Conservation (phyloP, 306 rosid genomes). For the Dicorynia guianensis region DNA sequence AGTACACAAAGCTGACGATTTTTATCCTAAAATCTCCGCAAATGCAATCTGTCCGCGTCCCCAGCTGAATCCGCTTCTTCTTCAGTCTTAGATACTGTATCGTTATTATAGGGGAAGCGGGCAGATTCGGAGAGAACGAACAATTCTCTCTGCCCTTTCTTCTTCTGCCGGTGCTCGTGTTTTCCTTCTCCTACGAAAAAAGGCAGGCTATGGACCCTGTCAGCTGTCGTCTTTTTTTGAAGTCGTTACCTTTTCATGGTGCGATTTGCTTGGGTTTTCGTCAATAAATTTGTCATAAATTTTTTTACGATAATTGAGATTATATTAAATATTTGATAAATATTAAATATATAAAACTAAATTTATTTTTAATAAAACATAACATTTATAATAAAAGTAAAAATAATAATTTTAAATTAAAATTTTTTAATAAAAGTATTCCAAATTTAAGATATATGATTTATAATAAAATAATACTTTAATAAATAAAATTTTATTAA, state of each 20-base stretch:
- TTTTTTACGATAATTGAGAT: too few species aligned
- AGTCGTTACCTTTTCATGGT: neutral
- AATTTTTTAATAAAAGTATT: too few species aligned
- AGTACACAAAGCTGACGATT: neutral
- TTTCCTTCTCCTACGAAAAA: neutral
- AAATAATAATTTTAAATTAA: too few species aligned
- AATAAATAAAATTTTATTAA: too few species aligned
- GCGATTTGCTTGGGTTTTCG: neutral
- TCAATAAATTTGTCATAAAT: too few species aligned
- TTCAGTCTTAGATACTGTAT: neutral
- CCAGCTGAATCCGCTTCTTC: neutral
- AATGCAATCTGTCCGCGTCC: neutral
- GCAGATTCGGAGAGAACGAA: neutral
- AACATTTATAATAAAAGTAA: too few species aligned
- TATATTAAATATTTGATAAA: too few species aligned
- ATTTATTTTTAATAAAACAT: too few species aligned
- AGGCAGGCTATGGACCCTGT: neutral
- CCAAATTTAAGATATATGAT: too few species aligned
- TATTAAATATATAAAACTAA: too few species aligned
- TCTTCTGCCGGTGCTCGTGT: neutral
- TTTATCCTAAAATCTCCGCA: neutral
- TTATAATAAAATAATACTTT: too few species aligned
- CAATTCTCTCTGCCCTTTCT: neutral
- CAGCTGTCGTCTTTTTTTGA: neutral
- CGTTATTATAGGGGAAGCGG: neutral